phyloP scores from a whole-genome alignment of 225 moss, liverwort and hornwort genomes.

The Asterella californica region DNA sequence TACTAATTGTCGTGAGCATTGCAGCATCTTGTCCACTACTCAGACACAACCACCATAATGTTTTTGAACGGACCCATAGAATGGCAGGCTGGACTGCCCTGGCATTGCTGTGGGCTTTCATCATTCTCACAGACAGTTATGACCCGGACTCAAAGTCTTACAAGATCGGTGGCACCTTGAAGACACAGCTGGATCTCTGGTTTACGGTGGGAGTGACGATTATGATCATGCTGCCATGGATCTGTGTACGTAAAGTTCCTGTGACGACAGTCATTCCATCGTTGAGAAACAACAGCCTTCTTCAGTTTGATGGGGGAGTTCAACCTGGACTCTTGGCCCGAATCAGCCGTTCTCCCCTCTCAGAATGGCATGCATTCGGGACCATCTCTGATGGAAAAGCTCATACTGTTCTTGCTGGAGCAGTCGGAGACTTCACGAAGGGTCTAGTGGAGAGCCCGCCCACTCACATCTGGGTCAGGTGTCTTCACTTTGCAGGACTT shows the following conservation, averaged over 20 bases:
- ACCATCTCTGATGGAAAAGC: constrained; percentile 35
- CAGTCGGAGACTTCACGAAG: constrained; percentile 46
- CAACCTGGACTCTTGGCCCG: constrained; percentile 29
- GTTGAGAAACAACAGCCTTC: constrained; percentile 17
- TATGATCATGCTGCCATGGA: constrained; percentile 39
- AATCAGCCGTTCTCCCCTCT: constrained; percentile 38
- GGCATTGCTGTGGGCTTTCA: constrained; percentile 34
- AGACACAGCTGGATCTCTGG: constrained; percentile 24
- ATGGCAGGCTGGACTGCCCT: constrained; percentile 39
- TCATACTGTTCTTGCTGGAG: constrained; percentile 33
- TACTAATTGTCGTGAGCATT: constrained; percentile 22
- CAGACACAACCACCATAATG: constrained; percentile 39
- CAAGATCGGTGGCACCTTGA: neutral
- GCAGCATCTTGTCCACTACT: constrained; percentile 28
- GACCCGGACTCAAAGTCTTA: constrained; percentile 3
- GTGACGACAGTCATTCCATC: constrained; percentile 21
- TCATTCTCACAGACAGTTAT: constrained; percentile 27
- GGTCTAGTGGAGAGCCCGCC: constrained; percentile 32
- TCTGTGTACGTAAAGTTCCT: constrained; percentile 32
- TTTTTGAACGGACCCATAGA: constrained; percentile 38
- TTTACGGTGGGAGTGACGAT: constrained; percentile 20
- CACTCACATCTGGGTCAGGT: constrained; percentile 34
- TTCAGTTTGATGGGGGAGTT: constrained; percentile 33
- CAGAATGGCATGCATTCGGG: constrained; percentile 47
- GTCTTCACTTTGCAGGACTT: constrained; percentile 36